Conservation (phyloP, 2,329 filamentous ascomycete species). For the Trichoderma sp. region DNA sequence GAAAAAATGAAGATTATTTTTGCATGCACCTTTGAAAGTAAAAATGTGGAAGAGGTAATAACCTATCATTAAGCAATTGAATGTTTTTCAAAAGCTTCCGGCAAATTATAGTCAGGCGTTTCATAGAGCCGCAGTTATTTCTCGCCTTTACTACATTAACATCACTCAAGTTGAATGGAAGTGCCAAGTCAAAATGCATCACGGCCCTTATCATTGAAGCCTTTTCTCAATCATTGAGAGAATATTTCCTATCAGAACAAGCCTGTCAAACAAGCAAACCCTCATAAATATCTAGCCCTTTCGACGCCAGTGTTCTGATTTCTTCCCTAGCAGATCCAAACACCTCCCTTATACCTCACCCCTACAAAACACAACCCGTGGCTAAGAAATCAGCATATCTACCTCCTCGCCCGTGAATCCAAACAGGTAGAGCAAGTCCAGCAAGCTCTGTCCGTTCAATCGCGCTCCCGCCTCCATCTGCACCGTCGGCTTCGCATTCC, state of each 20-base stretch:
- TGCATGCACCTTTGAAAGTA: not conserved
- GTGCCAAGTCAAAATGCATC: not conserved
- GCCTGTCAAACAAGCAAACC: not conserved
- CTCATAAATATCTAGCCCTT: not conserved
- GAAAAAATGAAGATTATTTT: not conserved
- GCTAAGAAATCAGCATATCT: slow-evolving; percentile 28
- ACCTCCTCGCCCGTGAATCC: slow-evolving; percentile 68
- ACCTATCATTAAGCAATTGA: not conserved
- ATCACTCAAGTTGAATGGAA: not conserved
- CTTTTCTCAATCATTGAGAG: not conserved
- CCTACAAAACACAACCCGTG: not conserved
- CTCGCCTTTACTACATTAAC: not conserved
- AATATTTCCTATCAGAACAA: not conserved
- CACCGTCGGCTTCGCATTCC: slow-evolving; percentile 81
- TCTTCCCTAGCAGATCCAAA: not conserved
- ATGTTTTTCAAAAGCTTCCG: not conserved
- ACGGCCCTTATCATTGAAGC: not conserved
- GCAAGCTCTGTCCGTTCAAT: slow-evolving; percentile 68
- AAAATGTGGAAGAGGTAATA: not conserved
- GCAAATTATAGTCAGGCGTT: too few relatives aligned
- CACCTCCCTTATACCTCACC: not conserved
- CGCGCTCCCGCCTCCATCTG: slow-evolving; percentile 74
- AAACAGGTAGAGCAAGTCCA: slow-evolving; percentile 73
- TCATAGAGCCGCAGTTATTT: not conserved
- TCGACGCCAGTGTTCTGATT: not conserved